Percentiles rank a stretch among this genome's conserved stretches.
phyloP scores from a whole-genome alignment of 2,329 filamentous ascomycete genomes.

The Colletotrichum tanaceti region DNA sequence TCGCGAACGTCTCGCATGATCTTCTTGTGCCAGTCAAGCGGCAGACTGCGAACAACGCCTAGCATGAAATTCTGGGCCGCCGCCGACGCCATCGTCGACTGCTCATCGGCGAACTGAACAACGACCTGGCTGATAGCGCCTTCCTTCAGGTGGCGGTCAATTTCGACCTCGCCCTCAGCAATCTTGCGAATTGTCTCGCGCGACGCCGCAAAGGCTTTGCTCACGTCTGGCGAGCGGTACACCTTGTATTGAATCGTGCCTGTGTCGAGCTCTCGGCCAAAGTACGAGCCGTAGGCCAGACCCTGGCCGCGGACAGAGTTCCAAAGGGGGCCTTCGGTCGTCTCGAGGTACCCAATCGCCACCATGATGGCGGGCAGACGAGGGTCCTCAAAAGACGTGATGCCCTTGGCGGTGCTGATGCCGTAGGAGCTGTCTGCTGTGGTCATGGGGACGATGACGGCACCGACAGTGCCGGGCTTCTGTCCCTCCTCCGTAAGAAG shows the following conservation, averaged over 20 bases:
- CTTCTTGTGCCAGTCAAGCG: slow-evolving; percentile 80
- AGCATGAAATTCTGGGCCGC: slow-evolving; percentile 86
- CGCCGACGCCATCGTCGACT: slow-evolving; percentile 84
- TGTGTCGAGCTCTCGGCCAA: slow-evolving; percentile 80
- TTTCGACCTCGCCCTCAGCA: slow-evolving; percentile 74
- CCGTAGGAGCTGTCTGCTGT: slow-evolving; percentile 93
- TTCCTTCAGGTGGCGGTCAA: slow-evolving; percentile 87
- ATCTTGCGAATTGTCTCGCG: slow-evolving; percentile 80
- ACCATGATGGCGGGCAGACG: slow-evolving; percentile 87
- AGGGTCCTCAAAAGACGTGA: slow-evolving; percentile 80
- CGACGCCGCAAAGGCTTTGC: slow-evolving; percentile 84
- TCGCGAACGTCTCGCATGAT: slow-evolving; percentile 81
- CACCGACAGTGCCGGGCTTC: slow-evolving; percentile 77
- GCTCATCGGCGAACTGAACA: slow-evolving; percentile 85
- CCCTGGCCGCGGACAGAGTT: slow-evolving; percentile 91
- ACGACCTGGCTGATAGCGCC: slow-evolving; percentile 93
- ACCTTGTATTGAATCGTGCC: slow-evolving; percentile 87
- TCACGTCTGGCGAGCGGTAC: slow-evolving; percentile 89
- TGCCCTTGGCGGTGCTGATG: slow-evolving; percentile 78
- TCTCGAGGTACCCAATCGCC: slow-evolving; percentile 89
- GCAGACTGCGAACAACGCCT: slow-evolving; percentile 80
- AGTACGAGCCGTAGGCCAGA: slow-evolving; percentile 88
- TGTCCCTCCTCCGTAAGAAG: slow-evolving; percentile 81
- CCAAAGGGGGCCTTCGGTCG: slow-evolving; percentile 95
- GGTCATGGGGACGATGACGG: slow-evolving; percentile 88